Percentiles rank a stretch among this genome's conserved stretches.
Conservation (phyloP, 345 rosid species). For the Eucalyptus erythrocorys region DNA sequence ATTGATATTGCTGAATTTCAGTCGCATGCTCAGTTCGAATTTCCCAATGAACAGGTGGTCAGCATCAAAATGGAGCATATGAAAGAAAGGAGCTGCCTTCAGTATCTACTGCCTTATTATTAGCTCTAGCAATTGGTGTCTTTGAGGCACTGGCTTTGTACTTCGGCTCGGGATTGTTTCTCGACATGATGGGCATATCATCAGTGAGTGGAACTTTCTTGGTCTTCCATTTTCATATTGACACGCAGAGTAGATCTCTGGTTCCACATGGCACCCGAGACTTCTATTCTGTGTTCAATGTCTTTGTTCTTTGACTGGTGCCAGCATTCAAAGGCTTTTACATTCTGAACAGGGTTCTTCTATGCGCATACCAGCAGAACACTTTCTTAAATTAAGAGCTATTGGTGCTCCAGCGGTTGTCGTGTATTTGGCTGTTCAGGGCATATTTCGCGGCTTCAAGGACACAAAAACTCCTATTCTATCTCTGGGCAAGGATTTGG, state of each 20-base stretch:
- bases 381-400: slow-evolving; percentile 68
- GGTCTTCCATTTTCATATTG: background rate
- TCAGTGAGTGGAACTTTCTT: slow-evolving; percentile 28
- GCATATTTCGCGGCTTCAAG: slow-evolving; percentile 93
- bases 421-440: slow-evolving; percentile 81
- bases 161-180: slow-evolving; percentile 66
- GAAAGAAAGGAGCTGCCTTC: slow-evolving; percentile 77
- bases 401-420: slow-evolving; percentile 93
- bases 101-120: slow-evolving; percentile 76
- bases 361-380: slow-evolving; percentile 60
- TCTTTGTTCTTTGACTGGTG: background rate
- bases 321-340: background rate
- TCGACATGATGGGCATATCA: slow-evolving; percentile 70
- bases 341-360: slow-evolving; percentile 42
- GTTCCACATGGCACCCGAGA: background rate
- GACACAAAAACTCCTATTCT: slow-evolving; percentile 82
- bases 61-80: background rate
- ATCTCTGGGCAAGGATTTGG: slow-evolving; percentile 54
- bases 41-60: background rate
- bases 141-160: slow-evolving; percentile 67
- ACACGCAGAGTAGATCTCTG: background rate
- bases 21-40: background rate
- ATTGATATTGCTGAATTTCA: background rate
- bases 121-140: slow-evolving; percentile 75
- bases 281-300: background rate